Evolutionary conservation across 176 grass and related monocot species (phyloP).

Genomic region (Puccinellia tenuiflora): DNA sequence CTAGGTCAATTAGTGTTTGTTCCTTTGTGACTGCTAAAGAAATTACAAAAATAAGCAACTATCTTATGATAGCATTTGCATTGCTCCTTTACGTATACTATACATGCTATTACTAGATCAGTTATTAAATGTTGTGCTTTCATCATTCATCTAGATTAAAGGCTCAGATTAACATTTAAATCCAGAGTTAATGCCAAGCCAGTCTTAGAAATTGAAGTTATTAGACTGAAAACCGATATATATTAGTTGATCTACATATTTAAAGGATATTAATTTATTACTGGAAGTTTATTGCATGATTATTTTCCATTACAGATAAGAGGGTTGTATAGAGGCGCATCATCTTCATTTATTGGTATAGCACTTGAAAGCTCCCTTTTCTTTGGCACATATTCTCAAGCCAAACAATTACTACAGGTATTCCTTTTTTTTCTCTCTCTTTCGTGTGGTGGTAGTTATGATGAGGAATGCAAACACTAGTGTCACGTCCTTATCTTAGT

Average conservation of each 20-base stretch:
- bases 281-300: neutral
- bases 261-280: neutral
- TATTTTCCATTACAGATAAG: constrained; percentile 62
- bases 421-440: neutral
- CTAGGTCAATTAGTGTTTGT: no score
- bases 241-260: neutral
- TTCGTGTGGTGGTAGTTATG: neutral
- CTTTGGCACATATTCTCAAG: constrained; percentile 84
- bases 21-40: neutral
- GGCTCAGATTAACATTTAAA: neutral
- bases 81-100: neutral
- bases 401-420: constrained; percentile 88
- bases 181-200: neutral
- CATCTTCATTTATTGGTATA: constrained; percentile 90
- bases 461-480: constrained; percentile 1
- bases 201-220: neutral
- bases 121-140: neutral
- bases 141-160: neutral
- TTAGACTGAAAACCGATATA: neutral
- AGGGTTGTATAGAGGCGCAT: constrained; percentile 89
- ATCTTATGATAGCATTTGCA: neutral
- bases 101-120: neutral
- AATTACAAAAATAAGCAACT: neutral
- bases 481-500: neutral
- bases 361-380: constrained; percentile 90